Conservation (phyloP, 2,329 filamentous ascomycete species). For the Alternaria ventricosa region DNA sequence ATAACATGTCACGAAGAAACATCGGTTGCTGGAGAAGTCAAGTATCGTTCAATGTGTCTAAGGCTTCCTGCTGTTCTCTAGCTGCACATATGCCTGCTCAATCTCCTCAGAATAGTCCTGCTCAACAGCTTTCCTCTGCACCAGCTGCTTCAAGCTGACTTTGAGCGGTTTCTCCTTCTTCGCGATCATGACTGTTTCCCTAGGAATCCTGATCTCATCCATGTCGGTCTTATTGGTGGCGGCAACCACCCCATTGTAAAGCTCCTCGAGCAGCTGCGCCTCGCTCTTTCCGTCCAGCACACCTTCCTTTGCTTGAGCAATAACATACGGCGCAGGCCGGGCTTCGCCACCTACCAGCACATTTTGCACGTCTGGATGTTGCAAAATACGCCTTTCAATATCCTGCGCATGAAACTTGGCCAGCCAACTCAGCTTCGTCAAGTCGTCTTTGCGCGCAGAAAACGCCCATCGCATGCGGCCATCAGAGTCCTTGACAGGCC, state of each 20-base stretch:
- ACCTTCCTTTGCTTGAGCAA: constrained; percentile 20
- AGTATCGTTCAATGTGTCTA: background rate
- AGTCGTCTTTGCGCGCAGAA: constrained; percentile 25
- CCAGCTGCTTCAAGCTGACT: constrained; percentile 17
- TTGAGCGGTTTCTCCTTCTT: constrained; percentile 22
- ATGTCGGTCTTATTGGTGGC: background rate
- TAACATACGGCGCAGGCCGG: constrained; percentile 21
- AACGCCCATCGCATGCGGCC: constrained; percentile 25
- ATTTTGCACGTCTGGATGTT: constrained; percentile 11
- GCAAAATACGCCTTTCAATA: constrained; percentile 19
- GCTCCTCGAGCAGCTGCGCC: constrained; percentile 12
- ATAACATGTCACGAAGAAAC: background rate
- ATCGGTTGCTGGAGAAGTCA: background rate
- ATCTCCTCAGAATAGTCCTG: constrained; percentile 25
- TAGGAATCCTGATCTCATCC: constrained; percentile 17
- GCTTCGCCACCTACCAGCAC: constrained; percentile 26
- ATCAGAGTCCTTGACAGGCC: constrained; percentile 30
- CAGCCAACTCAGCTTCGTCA: constrained; percentile 27
- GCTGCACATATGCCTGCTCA: constrained; percentile 17
- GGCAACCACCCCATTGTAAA: constrained; percentile 10
- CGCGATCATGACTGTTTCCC: constrained; percentile 19
- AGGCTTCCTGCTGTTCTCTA: background rate
- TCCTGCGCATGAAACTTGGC: constrained; percentile 27
- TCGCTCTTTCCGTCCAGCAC: constrained; percentile 12
- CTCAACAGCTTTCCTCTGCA: constrained; percentile 23